Evolutionary conservation across 805 yeast genomes (phyloP), one percentile per base, ranked within the genome.

Genomic region (Lachancea mirantina): DNA sequence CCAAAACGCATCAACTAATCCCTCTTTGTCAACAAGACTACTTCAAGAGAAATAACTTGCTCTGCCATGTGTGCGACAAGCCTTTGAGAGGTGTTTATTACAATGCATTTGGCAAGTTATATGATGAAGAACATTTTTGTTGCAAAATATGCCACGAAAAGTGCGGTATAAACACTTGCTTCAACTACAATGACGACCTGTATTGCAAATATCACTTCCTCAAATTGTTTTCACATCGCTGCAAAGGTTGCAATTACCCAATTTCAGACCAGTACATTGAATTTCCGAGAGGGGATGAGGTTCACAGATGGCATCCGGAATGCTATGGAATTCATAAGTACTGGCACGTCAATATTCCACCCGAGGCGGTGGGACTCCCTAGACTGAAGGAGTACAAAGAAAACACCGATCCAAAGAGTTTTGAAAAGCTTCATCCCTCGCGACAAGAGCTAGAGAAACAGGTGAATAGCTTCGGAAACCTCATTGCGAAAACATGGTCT

Each of bases 251-350:
- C 61, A 72, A 78, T 37, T 78, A 84, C 22, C 84, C 96, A 1
- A 92, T 94, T 32, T 72, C 94, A 22, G 87, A 87, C 52, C 97
- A 92, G 53, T 92, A 87, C 57, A 95, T 89, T 22, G 96, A 89
- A 57, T 76, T 89, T 27, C 84, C 76, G 40, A 70, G 92, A 45
- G 95, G 96, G 31, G 96, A 96, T 14, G 72, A 79, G 45, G 80
- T 83, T 38, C 95, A 88, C 56, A 94, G 85, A 54, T 92, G 99
- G 99, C 99, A 92, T 59, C 97, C 96, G 2, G 97, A 94, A 55
- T 92, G 99, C 64, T 92, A 87, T 54, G 94, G 94, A 87, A 94
- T 92, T 29, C 88, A 83, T 64, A 88, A 88, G 57, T 88, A 85
- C 50, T 92, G 98, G 98, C 87, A 85, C 52, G 94, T 88, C 14